Conservation (phyloP, 2,329 filamentous ascomycete species). For the Aspergillus arachidicola region DNA sequence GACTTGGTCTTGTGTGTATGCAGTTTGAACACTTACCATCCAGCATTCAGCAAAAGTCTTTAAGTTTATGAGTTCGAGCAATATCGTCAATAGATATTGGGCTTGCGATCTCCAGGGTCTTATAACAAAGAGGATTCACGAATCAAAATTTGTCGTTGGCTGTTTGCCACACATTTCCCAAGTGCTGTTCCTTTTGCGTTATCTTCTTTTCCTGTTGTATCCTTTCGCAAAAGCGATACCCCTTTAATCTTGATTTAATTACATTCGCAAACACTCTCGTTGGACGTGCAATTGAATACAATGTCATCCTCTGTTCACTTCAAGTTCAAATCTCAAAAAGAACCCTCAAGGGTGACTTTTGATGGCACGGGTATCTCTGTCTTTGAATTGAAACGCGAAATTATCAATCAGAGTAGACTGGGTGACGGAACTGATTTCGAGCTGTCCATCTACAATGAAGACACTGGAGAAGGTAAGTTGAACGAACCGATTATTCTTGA, state of each 20-base stretch:
- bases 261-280: slow-evolving; percentile 29
- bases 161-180: slow-evolving; percentile 17
- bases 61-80: slow-evolving; percentile 29
- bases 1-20: slow-evolving; percentile 37
- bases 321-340: slow-evolving; percentile 99
- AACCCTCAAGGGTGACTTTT: slow-evolving; percentile 90
- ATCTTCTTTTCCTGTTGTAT: slow-evolving; percentile 26
- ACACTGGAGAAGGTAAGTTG: slow-evolving; percentile 79
- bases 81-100: slow-evolving; percentile 29
- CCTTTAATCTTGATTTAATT: slow-evolving; percentile 31
- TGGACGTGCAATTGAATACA: slow-evolving; percentile 47
- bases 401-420: slow-evolving; percentile 89
- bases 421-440: slow-evolving; percentile 97
- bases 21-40: slow-evolving; percentile 32
- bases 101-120: slow-evolving; percentile 26
- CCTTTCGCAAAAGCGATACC: slow-evolving; percentile 29
- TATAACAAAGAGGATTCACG: slow-evolving; percentile 18
- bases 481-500: not conserved
- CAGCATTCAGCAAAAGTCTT: slow-evolving; percentile 30
- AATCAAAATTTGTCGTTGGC: slow-evolving; percentile 21
- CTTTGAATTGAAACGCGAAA: slow-evolving; percentile 98
- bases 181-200: slow-evolving; percentile 18
- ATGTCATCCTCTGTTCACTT: slow-evolving; percentile 99
- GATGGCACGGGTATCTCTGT: slow-evolving; percentile 97
- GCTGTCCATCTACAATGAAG: slow-evolving; percentile 89